Base-by-base conservation (phyloP, 352 stramenopile species). In the Globisporangium lucens region DNA sequence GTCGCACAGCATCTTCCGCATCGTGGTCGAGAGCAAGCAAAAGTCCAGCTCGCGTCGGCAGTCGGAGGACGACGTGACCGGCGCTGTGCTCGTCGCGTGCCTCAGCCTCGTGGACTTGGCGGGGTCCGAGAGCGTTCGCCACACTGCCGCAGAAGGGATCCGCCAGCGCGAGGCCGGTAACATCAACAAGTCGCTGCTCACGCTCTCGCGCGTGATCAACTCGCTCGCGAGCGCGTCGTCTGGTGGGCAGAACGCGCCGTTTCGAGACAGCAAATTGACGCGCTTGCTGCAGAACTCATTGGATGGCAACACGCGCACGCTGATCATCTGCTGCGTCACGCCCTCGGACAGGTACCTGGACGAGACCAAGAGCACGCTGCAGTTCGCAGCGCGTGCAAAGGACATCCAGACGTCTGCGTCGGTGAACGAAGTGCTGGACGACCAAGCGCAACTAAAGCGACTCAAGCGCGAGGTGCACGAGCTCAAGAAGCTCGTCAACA, bases 51-150 rank as follows among this genome's bases (percentile, higher is more conserved):
- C 73, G 2, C 73, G 83, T 3, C 70, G 85, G 29, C 73, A 78
- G 49, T 89, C 79, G 0, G 83, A 95, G 53, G 86, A 93, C 56
- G 83, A 86, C 63, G 79, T 87, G 67, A 78, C 87, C 60, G 85
- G 89, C 43, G 83, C 89, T 17, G 90, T 99, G 38, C 77, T 97
- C 35, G 92, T 99, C 7, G 97, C 93, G 3, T 97, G 91, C 30
- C 79, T 99, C 6, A 99, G 97, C 65, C 83, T 99, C 46, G 97
- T 99, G 33, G 97, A 99, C 79, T 84, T 99, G 3, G 98, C 98
- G 1, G 98, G 98, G 17, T 98, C 91, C 2, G 98, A 99, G 76
- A 98, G 95, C 78, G 86, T 98, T 62, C 83, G 96, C 52, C 90
- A 98, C 74, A 99, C 97, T 35, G 94, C 88, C 7, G 95, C 97